Evolutionary conservation across 768 basidiomycete species (phyloP).

Genomic region (Leccinum arenicola): DNA sequence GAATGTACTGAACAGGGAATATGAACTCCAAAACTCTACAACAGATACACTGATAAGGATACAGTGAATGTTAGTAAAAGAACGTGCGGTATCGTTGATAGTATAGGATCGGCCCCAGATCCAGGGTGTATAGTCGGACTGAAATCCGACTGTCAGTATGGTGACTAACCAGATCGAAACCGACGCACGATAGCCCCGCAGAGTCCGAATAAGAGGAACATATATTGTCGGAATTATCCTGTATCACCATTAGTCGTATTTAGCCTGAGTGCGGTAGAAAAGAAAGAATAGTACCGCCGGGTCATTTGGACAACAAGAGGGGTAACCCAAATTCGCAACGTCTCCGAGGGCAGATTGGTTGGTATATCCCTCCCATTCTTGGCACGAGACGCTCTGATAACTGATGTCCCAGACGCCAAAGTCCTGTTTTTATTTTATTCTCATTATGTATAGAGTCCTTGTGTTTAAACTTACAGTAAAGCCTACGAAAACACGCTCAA

Average conservation of each 20-base stretch:
- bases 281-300: slow-evolving; percentile 46
- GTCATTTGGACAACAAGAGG: slow-evolving; percentile 72
- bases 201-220: slow-evolving; percentile 73
- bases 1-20: slow-evolving; percentile 1
- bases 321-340: slow-evolving; percentile 51
- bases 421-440: slow-evolving; percentile 43
- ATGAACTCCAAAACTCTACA: slow-evolving; percentile 14
- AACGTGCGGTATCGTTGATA: slow-evolving; percentile 14
- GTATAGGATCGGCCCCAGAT: slow-evolving; percentile 15
- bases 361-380: slow-evolving; percentile 62
- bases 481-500: slow-evolving; percentile 37
- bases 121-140: slow-evolving; percentile 33
- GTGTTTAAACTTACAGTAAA: slow-evolving; percentile 34
- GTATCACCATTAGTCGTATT: slow-evolving; percentile 6
- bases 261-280: not conserved
- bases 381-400: slow-evolving; percentile 64
- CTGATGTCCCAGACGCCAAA: slow-evolving; percentile 87
- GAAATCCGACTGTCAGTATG: slow-evolving; percentile 7
- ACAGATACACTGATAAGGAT: slow-evolving; percentile 14
- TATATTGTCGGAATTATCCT: slow-evolving; percentile 46
- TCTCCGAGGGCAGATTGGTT: slow-evolving; percentile 66
- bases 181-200: slow-evolving; percentile 58
- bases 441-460: not conserved
- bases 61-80: slow-evolving; percentile 19
- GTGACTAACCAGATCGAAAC: not conserved